Conservation (phyloP, 2,329 filamentous ascomycete species). For the Pestalotiopsis sp. region DNA sequence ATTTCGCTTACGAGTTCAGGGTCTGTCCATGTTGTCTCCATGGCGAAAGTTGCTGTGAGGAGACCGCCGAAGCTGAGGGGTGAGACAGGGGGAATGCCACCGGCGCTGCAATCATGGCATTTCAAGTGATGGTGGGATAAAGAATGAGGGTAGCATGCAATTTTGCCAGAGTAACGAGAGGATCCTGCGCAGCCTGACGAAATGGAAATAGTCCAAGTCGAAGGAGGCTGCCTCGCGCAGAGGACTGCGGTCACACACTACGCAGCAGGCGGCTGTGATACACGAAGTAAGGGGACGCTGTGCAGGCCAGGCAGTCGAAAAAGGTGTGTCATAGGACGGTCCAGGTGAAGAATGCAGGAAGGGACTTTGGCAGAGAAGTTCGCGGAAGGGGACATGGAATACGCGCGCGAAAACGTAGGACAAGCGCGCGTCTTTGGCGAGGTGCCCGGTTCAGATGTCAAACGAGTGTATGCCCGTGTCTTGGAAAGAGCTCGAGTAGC, state of each 20-base stretch:
- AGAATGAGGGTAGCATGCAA: conserved; percentile 11
- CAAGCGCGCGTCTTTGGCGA: conserved; percentile 11
- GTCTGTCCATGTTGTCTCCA: conserved; percentile 49
- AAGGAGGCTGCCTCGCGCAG: conserved; percentile 1
- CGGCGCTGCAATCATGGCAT: conserved; percentile 32
- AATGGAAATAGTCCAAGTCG: not conserved
- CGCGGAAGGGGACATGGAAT: not conserved
- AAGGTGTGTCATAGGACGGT: conserved; percentile 1
- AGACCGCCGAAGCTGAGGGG: conserved; percentile 22
- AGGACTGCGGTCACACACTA: not conserved
- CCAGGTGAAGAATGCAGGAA: not conserved
- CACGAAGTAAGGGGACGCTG: conserved; percentile 8
- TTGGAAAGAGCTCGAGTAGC: conserved; percentile 1
- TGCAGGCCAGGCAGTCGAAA: conserved; percentile 10
- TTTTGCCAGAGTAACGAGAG: not conserved
- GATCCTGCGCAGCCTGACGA: not conserved
- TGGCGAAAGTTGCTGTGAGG: conserved; percentile 27
- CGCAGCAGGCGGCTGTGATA: conserved; percentile 9
- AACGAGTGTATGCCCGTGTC: conserved; percentile 11
- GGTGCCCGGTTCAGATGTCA: not conserved
- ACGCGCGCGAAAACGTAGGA: conserved; percentile 11
- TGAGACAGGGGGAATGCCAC: conserved; percentile 27
- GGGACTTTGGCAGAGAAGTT: not conserved
- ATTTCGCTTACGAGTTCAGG: conserved; percentile 48
- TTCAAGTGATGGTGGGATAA: conserved; percentile 24